Base-by-base conservation (phyloP, 2,329 filamentous ascomycete species). In the Stachybotrys echinatus region DNA sequence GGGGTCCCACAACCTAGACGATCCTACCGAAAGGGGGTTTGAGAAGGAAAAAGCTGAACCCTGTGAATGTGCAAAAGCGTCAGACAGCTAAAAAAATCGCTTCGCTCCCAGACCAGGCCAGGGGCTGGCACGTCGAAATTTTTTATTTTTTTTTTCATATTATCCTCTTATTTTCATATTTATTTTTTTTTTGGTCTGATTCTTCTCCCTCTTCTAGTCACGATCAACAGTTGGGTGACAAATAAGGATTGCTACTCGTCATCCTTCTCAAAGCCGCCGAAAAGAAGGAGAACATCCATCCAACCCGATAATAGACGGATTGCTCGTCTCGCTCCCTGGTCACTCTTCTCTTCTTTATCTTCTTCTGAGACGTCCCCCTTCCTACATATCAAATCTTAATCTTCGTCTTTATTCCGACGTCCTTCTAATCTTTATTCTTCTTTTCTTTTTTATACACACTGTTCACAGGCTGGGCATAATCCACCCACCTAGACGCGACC, bases 1-100 rank as follows among this genome's bases (percentile, higher is more conserved):
- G 10, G 27, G 27, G 27, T 34, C 27, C 27, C 27, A 34, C 18
- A 49, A 51, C 19, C 50, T 54, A n/a, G 52, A 51, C 23, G 38
- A 43, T 19, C 27, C 27, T 34, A 34, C 27, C 27, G 27, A 14
- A 34, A 34, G 27, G 27, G 27, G 27, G 27, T 34, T 34, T 34
- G 27, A 34, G 27, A 8, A 34, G 27, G 27, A 34, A 14, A 14
- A 34, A 34, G 27, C 27, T 34, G 10, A 34, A 34, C 27, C 27
- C 27, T 34, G 10, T 8, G 10, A 8, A 34, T 10, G 27, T 34
- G 27, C 27, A 34, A 14, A 34, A 34, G 27, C 27, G 10, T 3
- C n/a, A n/a, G n/a, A n/a, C n/a, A n/a, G n/a, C n/a, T n/a, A n/a
- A n/a, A 34, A 34, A 34, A 34, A 10, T 14, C 27, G 27, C 27